Percentiles rank a stretch among this genome's conserved stretches.
phyloP scores from a whole-genome alignment of 2,329 filamentous ascomycete genomes.

The Xylariaceae sp. region DNA sequence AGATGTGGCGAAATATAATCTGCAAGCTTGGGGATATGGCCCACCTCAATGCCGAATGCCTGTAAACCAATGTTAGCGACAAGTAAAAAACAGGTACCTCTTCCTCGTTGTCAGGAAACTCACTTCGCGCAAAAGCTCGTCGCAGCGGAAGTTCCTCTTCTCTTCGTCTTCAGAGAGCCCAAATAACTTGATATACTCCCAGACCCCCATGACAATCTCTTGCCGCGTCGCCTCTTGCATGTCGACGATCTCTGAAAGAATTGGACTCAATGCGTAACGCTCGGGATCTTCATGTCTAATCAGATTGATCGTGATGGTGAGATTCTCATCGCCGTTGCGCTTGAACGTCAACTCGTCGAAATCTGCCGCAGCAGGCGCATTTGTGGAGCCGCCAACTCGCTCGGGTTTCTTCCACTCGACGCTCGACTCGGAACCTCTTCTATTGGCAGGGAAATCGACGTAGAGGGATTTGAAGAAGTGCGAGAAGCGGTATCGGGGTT shows the following conservation, averaged over 20 bases:
- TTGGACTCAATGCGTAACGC: constrained; percentile 73
- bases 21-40: constrained; percentile 81
- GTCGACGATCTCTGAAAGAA: constrained; percentile 79
- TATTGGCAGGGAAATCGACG: constrained; percentile 66
- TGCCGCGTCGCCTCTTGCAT: constrained; percentile 82
- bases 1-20: constrained; percentile 78
- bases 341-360: constrained; percentile 93
- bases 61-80: constrained; percentile 23
- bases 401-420: constrained; percentile 87
- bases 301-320: constrained; percentile 86
- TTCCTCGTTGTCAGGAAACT: constrained; percentile 26
- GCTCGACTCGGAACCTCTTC: constrained; percentile 51
- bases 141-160: constrained; percentile 86
- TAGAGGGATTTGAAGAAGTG: constrained; percentile 80
- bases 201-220: constrained; percentile 85
- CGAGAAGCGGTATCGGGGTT: constrained; percentile 57
- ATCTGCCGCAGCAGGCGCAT: constrained; percentile 63
- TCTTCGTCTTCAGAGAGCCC: constrained; percentile 92
- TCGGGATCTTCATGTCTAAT: constrained; percentile 81
- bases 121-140: constrained; percentile 75
- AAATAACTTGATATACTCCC: constrained; percentile 88
- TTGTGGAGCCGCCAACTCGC: constrained; percentile 48
- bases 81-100: not conserved
- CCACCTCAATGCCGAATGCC: constrained; percentile 72
- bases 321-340: constrained; percentile 85